Evolutionary conservation across 805 yeast genomes (phyloP).

Genomic region (Dipodascopsis uninucleata): DNA sequence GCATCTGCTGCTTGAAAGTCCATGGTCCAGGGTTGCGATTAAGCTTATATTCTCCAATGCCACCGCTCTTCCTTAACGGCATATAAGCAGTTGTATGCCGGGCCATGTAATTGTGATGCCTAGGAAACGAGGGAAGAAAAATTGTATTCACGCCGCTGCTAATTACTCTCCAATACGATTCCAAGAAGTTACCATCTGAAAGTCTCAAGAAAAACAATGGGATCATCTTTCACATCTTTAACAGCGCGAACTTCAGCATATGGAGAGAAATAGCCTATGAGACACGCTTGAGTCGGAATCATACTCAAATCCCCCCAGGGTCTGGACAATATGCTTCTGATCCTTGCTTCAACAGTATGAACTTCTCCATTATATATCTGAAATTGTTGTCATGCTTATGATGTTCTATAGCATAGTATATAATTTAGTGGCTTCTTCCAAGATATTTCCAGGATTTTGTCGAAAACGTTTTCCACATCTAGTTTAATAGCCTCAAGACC

Average conservation of each 20-base stretch:
- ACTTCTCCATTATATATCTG: conserved; percentile 38
- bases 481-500: too few relatives aligned
- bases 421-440: conserved; percentile 41
- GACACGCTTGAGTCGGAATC: conserved; percentile 3
- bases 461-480: not conserved
- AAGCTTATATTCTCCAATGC: conserved; percentile 35
- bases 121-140: conserved; percentile 57
- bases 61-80: conserved; percentile 44
- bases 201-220: conserved; percentile 42
- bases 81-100: conserved; percentile 57
- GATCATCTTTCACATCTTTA: conserved; percentile 47
- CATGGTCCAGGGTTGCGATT: conserved; percentile 61
- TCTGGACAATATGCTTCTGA: conserved; percentile 29
- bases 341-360: conserved; percentile 34
- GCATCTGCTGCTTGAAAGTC: conserved; percentile 56
- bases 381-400: conserved; percentile 49
- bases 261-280: not conserved
- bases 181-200: conserved; percentile 32
- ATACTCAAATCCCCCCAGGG: not conserved
- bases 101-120: conserved; percentile 47
- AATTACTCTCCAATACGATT: conserved; percentile 28
- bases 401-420: conserved; percentile 39
- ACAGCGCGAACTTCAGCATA: conserved; percentile 53
- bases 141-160: conserved; percentile 23
- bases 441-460: conserved; percentile 5